These are phyloP conservation scores for Albizia julibrissin DNA, from an alignment of 306 rosid genomes.

Conservation along the genomic window DNA sequence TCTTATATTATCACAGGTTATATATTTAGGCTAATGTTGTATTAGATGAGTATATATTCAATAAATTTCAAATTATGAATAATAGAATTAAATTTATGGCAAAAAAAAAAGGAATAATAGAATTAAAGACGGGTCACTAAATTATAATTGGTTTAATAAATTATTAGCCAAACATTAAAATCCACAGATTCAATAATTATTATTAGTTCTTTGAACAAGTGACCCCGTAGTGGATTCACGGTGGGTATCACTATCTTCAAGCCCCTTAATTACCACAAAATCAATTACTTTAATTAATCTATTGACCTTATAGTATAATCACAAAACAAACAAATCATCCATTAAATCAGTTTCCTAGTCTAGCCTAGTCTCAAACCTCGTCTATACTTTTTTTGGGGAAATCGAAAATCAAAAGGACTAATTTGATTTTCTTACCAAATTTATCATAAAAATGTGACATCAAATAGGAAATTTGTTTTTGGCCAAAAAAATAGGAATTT, in stretches of 20 bases:
- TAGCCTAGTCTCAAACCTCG: background rate
- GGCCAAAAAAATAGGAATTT: no score
- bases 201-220: background rate
- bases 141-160: background rate
- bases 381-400: background rate
- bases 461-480: background rate
- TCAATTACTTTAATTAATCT: background rate
- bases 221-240: background rate
- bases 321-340: background rate
- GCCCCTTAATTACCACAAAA: background rate
- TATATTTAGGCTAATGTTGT: background rate
- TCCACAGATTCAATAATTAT: background rate
- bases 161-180: background rate
- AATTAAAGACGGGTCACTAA: background rate
- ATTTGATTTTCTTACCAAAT: background rate
- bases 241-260: background rate
- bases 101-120: background rate
- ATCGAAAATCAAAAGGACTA: background rate
- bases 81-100: no score
- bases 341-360: background rate
- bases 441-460: background rate
- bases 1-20: no score
- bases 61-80: background rate
- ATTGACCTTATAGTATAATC: background rate
- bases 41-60: background rate